Conservation (phyloP, 1,139 yeast genomes). For the Lodderomyces pseudojiufengensis region DNA sequence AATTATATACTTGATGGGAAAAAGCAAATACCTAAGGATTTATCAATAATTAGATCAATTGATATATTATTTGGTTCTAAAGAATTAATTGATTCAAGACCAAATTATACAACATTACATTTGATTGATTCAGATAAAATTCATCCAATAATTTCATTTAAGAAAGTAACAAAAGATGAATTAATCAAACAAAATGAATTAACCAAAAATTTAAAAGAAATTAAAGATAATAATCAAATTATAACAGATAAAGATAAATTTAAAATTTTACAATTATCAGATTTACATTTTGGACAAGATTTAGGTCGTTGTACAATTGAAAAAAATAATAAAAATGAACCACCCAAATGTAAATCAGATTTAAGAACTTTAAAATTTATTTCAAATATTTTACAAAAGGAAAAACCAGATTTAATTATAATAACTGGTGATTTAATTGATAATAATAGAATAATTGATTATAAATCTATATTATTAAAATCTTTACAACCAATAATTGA, state of each 20-base stretch:
- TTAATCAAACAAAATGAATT: slow-evolving; percentile 1
- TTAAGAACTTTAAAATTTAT: slow-evolving; percentile 29
- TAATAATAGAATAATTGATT: slow-evolving; percentile 19
- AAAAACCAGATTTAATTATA: slow-evolving; percentile 35
- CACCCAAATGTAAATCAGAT: slow-evolving; percentile 27
- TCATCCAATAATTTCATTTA: slow-evolving; percentile 13
- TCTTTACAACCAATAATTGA: slow-evolving; percentile 34
- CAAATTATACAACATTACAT: slow-evolving; percentile 12
- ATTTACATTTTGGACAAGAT: slow-evolving; percentile 38
- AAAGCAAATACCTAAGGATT: slow-evolving; percentile 10
- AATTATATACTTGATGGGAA: slow-evolving; percentile 6
- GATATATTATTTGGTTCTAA: slow-evolving; percentile 26
- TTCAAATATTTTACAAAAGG: slow-evolving; percentile 23
- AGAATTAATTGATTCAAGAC: slow-evolving; percentile 20
- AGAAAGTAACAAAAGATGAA: not conserved
- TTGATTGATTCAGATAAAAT: slow-evolving; percentile 9
- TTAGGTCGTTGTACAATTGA: slow-evolving; percentile 20
- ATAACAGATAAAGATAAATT: slow-evolving; percentile 14
- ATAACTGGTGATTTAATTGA: slow-evolving; percentile 43
- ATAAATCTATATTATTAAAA: slow-evolving; percentile 34
- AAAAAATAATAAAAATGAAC: slow-evolving; percentile 10
- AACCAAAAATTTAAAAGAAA: no score
- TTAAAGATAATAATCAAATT: slow-evolving; percentile 6
- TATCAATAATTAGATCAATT: slow-evolving; percentile 19
- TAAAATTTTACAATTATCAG: slow-evolving; percentile 38